Evolutionary conservation across 176 grass and related monocot genomes (phyloP), one percentile per base, ranked within the genome.

Genomic region (Phragmites australis): DNA sequence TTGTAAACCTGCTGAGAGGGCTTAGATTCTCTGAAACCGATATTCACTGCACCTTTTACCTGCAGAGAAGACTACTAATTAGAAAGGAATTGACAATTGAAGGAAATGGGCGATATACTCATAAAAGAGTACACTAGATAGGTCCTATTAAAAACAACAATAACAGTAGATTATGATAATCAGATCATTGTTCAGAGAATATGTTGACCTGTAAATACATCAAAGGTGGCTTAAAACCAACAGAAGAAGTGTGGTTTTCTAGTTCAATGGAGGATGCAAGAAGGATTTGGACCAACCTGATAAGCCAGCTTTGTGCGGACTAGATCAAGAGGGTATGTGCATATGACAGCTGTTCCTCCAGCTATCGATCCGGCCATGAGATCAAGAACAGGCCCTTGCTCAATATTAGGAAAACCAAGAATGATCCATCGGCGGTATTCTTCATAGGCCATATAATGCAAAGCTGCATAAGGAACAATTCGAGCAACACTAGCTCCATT

Each of bases 361-460:
- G 96, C 92, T 68, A 93, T 86, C 1, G 96, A 93, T 56, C 96
- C 92, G 3, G 96, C 64, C 58, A 93, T 22, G 34, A 95, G 86
- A 90, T 99, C 92, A 89, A 99, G 90, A 83, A 89, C 73, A 79
- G 96, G 96, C 16, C 96, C 96, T 74, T 89, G 82, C 65, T 92
- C 76, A 44, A 95, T 62, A 91, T 92, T 82, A 86, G 96, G 96
- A 51, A 93, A 89, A 83, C 84, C 74, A 84, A 88, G 86, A 81
- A 99, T 93, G 41, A 99, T 95, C 96, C 92, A 99, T 53, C 96
- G 78, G 7, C 90, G 85, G 81, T 95, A 94, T 65, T 99, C 92
- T 91, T 99, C 96, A 76, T 99, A 99, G n/a, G 92, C 82, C 96
- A 95, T 99, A 89, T 93, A 95, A 91, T 99, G 92, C 74, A 99